These are phyloP conservation scores for Dianthus caryophyllus DNA, from an alignment of 148 eudicot genomes.

Conservation along the genomic window DNA sequence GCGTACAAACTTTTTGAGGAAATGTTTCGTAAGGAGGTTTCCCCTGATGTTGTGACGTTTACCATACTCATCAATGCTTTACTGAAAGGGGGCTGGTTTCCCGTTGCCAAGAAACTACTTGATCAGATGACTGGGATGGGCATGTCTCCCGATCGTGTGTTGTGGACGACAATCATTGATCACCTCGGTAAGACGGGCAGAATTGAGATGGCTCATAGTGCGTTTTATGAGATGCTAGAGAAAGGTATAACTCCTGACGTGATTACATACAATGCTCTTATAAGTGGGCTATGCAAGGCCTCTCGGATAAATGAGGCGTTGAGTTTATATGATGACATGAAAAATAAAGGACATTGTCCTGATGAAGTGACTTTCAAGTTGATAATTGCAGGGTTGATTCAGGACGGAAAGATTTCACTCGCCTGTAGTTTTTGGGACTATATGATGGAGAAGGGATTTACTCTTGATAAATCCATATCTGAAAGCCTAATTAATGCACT, in stretches of 20 bases:
- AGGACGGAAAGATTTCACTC: conserved; percentile 50
- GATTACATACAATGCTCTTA: conserved; percentile 68
- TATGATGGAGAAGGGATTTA: conserved; percentile 95
- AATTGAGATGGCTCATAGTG: conserved; percentile 46
- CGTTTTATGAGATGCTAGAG: conserved; percentile 65
- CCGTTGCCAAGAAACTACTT: conserved; percentile 51
- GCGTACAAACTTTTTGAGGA: conserved; percentile 70
- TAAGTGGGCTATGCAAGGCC: conserved; percentile 72
- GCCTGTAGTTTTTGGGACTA: conserved; percentile 87
- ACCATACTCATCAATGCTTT: conserved; percentile 73
- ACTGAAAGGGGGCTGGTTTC: conserved; percentile 55
- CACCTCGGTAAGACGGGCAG: conserved; percentile 61
- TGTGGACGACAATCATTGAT: conserved; percentile 70
- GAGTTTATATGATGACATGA: conserved; percentile 63
- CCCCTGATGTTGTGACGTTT: conserved; percentile 80
- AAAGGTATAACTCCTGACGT: conserved; percentile 69
- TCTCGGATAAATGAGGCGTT: conserved; percentile 62
- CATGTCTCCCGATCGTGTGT: conserved; percentile 52
- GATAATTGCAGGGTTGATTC: conserved; percentile 60
- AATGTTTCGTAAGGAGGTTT: conserved; percentile 63
- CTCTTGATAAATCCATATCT: conserved; percentile 67
- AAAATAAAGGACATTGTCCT: conserved; percentile 48
- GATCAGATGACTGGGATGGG: conserved; percentile 73
- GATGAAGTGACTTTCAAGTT: conserved; percentile 80
- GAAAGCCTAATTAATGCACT: conserved; percentile 54